Evolutionary conservation across 2,329 filamentous ascomycete genomes (phyloP), one percentile per base, ranked within the genome.

Genomic region (Colletotrichum tabaci): DNA sequence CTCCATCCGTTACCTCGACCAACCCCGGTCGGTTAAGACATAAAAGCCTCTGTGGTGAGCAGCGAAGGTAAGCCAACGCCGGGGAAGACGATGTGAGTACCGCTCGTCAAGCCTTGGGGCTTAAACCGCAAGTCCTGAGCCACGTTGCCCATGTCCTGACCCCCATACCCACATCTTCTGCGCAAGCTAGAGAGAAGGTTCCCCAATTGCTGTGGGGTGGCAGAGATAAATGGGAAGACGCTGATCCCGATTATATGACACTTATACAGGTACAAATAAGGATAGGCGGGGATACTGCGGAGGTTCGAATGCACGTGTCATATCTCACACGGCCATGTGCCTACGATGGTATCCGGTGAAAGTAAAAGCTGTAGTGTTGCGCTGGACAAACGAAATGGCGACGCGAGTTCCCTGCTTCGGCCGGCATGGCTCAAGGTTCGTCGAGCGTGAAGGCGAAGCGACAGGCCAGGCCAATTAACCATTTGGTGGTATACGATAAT

Each of bases 101-200:
- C 60, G 60, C 52, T 35, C 44, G 44, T 44, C 44, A 49, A 68
- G 52, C 21, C 49, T 30, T n/a, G 55, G 53, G 35, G 38, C 55
- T 57, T 50, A 23, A 13, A 23, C 47, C 21, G 52, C 42, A 42
- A 30, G 16, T 49, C 47, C 23, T 53, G n/a, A 46, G 46, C 35
- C 15, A 16, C 16, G 23, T 16, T 5, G 26, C 26, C n/a, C 15
- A 18, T 16, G 13, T 42, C 21, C 21, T 21, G 30, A 35, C 10
- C 9, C 49, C 42, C 42, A 5, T 18, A 40, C 26, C 42, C 50
- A 50, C 23, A 40, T 55, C 52, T 55, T 26, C 66, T 18, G 44
- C 60, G 15, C 16, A 38, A 42, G 46, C 2, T 42, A 60, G 38
- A 30, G 5, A 8, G 30, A 30, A 30, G 30, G 30, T 30, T 30